Evolutionary conservation across 495 filamentous ascomycete species (phyloP), one percentile per base, ranked within the genome.

Genomic region (Hapsidospora chrysogenum): DNA sequence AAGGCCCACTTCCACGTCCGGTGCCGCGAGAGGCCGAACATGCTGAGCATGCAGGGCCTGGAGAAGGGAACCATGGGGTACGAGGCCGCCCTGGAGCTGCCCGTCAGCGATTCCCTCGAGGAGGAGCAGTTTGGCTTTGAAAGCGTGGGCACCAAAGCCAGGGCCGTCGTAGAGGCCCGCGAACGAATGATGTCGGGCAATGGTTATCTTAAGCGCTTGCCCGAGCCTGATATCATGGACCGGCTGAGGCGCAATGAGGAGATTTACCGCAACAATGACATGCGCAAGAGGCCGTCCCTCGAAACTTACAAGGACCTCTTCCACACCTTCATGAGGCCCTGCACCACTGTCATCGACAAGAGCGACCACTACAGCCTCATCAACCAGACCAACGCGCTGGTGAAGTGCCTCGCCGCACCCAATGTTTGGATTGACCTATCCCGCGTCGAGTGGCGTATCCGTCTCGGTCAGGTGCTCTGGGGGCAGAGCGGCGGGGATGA

Each of bases 381-480:
- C 17, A 70, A 74, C 7, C 72, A 76, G 45, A 71, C 73, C 23
- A 49, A 64, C 27, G 61, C 66, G 13, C 45, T 78, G 9, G 64
- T 74, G 29, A 60, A 66, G 35, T 61, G 67, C 9, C 61, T 78
- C 17, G 58, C 64, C 0, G 50, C 61, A 7, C 58, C 63, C 22
- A 66, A 69, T 35, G 56, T 68, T 33, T 92, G 84, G 84, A 59
- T 78, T 11, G 73, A 92, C 47, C 85, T 92, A 44, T 78, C 76
- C 28, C 56, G 76, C 17, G 70, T 82, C 0, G 80, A 85, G 47
- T 87, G 80, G 80, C 66, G 84, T 14, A 72, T 86, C 18, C 60
- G 76, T 9, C 66, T 79, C 1, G 83, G 84, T n/a, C 82, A 89
- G 46, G 53, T 89, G 39, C 57, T 92, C 13, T 92, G 81, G 80